These are phyloP conservation scores for Hypocreales sp. DNA, from an alignment of 2,329 filamentous ascomycete species.

Conservation along the genomic window DNA sequence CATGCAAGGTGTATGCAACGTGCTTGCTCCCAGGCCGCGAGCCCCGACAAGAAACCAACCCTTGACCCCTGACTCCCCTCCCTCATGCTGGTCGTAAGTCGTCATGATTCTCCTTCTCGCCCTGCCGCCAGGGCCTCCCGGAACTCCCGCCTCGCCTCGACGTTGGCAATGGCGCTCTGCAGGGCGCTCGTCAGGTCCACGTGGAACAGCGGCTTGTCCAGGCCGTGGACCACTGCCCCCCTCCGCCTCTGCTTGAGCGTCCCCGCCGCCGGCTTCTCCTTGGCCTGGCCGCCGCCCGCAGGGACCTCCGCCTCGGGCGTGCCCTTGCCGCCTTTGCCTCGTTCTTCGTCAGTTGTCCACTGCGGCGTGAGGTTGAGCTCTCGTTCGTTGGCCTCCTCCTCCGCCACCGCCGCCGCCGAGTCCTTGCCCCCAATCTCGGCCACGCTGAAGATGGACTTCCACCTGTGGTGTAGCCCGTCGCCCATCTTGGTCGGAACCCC, in stretches of 20 bases:
- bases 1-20: no score
- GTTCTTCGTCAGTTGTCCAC: conserved; percentile 16
- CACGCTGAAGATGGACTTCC: conserved; percentile 93
- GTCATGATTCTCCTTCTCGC: not conserved
- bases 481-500: conserved; percentile 52
- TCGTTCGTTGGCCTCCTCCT: conserved; percentile 42
- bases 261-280: conserved; percentile 21
- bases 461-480: conserved; percentile 42
- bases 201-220: conserved; percentile 87
- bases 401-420: conserved; percentile 54
- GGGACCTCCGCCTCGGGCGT: conserved; percentile 1
- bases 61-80: no score
- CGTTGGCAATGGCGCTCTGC: conserved; percentile 72
- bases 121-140: conserved; percentile 3
- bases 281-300: conserved; percentile 2
- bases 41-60: no score
- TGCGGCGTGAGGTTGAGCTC: conserved; percentile 3
- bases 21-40: no score
- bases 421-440: conserved; percentile 64
- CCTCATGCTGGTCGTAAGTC: no score
- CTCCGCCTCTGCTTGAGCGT: conserved; percentile 22
- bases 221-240: conserved; percentile 60
- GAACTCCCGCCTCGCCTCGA: conserved; percentile 36
- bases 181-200: conserved; percentile 80
- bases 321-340: conserved; percentile 14